Conservation (phyloP, 129 eudicot genomes). For the Scalesia atractyloides region DNA sequence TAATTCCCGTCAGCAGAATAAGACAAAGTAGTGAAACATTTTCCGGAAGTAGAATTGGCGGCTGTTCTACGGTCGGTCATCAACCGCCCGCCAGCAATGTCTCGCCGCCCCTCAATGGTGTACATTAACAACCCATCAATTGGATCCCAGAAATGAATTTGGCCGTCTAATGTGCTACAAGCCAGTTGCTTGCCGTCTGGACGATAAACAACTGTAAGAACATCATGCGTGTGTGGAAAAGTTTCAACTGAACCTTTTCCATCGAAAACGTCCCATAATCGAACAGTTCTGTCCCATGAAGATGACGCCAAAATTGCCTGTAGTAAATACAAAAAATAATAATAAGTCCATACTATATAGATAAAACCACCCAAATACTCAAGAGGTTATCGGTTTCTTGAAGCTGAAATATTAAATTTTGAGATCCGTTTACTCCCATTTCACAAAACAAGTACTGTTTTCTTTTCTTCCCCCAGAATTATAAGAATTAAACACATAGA, state of each 20-base stretch:
- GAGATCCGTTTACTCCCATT: neutral
- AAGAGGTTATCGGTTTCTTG: neutral
- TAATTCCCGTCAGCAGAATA: constrained; percentile 98
- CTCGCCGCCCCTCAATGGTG: constrained; percentile 97
- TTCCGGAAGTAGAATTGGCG: constrained; percentile 81
- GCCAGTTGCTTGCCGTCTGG: constrained; percentile 99
- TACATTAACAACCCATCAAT: constrained; percentile 73
- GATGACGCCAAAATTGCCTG: constrained; percentile 90
- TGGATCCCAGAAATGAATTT: constrained; percentile 96
- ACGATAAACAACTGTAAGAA: constrained; percentile 87
- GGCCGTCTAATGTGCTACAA: constrained; percentile 92
- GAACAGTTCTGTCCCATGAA: constrained; percentile 96
- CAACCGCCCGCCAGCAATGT: constrained; percentile 93
- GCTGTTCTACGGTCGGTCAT: constrained; percentile 95
- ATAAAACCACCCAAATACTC: neutral
- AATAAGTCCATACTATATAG: neutral
- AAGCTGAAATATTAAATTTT: neutral
- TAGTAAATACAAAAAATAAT: constrained; percentile 4
- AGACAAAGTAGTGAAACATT: constrained; percentile 86
- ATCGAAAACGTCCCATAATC: constrained; percentile 95
- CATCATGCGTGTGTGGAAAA: constrained; percentile 89
- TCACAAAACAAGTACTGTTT: neutral
- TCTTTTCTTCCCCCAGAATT: too few relatives aligned
- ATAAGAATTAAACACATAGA: too few relatives aligned
- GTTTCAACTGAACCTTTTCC: constrained; percentile 89